Conservation (phyloP, 2,329 filamentous ascomycete genomes). For the Fusarium miscanthi region DNA sequence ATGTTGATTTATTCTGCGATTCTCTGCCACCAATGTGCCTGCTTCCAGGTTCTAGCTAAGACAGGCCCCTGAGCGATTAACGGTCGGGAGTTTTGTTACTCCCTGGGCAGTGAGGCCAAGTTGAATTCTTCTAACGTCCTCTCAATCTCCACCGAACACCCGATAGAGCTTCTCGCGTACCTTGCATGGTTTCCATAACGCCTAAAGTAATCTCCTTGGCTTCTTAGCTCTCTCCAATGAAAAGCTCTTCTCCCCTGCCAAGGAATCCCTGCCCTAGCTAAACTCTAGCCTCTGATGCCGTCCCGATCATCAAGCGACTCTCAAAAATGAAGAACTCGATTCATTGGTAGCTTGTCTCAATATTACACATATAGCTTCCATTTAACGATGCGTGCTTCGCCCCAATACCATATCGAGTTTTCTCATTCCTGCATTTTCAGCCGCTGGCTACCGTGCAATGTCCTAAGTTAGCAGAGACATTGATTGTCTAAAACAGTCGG, state of each 20-base stretch:
- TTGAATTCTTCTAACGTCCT: background rate
- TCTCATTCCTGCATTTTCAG: background rate
- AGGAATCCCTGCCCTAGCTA: constrained; percentile 18
- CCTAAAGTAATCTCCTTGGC: constrained; percentile 18
- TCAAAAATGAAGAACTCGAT: background rate
- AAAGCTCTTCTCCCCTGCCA: constrained; percentile 33
- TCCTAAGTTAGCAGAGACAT: background rate
- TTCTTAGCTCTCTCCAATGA: constrained; percentile 21
- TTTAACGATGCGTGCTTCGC: background rate
- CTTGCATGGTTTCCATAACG: constrained; percentile 12
- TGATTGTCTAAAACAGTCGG: constrained; percentile 18
- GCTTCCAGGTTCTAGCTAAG: too few relatives aligned
- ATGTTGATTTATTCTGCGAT: background rate
- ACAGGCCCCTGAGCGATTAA: background rate
- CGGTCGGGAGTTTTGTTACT: background rate
- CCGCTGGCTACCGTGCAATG: constrained; percentile 4
- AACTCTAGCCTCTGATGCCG: background rate
- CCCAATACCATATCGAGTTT: background rate
- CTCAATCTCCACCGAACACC: constrained; percentile 11
- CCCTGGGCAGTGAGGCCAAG: background rate
- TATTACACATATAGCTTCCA: background rate
- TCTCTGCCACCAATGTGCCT: background rate
- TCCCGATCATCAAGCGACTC: background rate
- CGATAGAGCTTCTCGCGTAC: constrained; percentile 20
- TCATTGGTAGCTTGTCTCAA: background rate